Percentiles rank a stretch among this genome's conserved stretches.
Conservation (phyloP, 1,284 basidiomycete species). For the Paramarasmius palmivorus region DNA sequence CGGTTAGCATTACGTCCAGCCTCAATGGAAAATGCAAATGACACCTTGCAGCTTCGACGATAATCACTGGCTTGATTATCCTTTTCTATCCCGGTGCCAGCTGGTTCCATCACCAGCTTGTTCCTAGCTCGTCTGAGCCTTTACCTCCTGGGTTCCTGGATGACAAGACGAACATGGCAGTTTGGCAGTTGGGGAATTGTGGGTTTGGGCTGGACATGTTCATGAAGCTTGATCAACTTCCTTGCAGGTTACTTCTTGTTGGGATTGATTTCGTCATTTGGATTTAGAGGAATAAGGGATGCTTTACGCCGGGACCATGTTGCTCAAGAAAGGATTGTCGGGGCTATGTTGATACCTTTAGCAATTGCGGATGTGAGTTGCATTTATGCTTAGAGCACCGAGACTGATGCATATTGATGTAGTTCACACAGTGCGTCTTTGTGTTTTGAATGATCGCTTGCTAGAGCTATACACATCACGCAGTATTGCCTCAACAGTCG, state of each 20-base stretch:
- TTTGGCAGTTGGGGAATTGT: slow-evolving; percentile 78
- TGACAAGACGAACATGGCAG: slow-evolving; percentile 59
- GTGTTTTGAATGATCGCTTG: neutral
- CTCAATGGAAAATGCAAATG: neutral
- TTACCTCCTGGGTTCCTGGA: slow-evolving; percentile 37
- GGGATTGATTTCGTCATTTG: slow-evolving; percentile 65
- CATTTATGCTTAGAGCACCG: neutral
- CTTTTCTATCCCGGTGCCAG: slow-evolving; percentile 63
- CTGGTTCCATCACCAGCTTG: slow-evolving; percentile 74
- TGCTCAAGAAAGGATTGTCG: slow-evolving; percentile 71
- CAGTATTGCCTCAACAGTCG: slow-evolving; percentile 59
- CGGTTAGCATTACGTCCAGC: slow-evolving; percentile 36
- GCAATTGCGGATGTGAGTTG: slow-evolving; percentile 71
- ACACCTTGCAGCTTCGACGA: slow-evolving; percentile 49
- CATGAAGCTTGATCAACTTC: neutral
- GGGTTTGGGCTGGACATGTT: too few relatives aligned
- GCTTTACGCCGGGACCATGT: slow-evolving; percentile 57
- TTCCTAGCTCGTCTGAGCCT: slow-evolving; percentile 46
- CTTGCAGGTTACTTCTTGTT: slow-evolving; percentile 66
- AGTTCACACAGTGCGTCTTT: neutral
- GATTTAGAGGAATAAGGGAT: slow-evolving; percentile 70
- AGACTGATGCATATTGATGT: slow-evolving; percentile 2
- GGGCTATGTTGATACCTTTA: slow-evolving; percentile 62
- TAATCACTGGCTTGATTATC: slow-evolving; percentile 57
- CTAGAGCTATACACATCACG: neutral